Conservation (phyloP, 768 basidiomycete species). For the Mycena sanguinolenta region DNA sequence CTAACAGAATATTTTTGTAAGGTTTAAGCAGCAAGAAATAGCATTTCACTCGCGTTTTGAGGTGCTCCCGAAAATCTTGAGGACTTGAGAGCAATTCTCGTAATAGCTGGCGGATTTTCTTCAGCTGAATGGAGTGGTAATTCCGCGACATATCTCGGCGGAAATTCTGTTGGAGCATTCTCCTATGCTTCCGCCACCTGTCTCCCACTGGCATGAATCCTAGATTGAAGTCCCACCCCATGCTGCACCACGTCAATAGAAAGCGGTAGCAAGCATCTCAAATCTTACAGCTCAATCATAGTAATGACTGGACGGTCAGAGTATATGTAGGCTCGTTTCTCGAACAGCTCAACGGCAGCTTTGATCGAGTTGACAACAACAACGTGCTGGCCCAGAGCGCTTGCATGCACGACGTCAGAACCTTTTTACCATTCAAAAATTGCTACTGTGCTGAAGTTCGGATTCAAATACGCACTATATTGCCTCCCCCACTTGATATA, state of each 20-base stretch:
- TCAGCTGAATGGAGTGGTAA: conserved; percentile 41
- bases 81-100: conserved; percentile 33
- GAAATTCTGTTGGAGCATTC: conserved; percentile 46
- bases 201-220: conserved; percentile 46
- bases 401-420: conserved; percentile 38
- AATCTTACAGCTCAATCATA: conserved; percentile 36
- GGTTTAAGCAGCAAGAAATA: background rate
- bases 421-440: conserved; percentile 21
- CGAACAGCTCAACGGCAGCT: conserved; percentile 40
- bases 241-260: conserved; percentile 24
- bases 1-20: background rate
- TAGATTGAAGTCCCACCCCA: conserved; percentile 50
- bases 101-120: conserved; percentile 41
- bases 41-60: background rate
- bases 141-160: conserved; percentile 35
- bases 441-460: fast-evolving
- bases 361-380: conserved; percentile 46
- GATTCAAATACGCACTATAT: conserved; percentile 31
- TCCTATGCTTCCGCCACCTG: conserved; percentile 46
- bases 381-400: conserved; percentile 40
- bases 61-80: conserved; percentile 31
- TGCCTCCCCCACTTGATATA: conserved; percentile 38
- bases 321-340: conserved; percentile 40
- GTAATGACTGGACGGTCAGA: conserved; percentile 38
- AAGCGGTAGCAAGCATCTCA: background rate